phyloP scores from a whole-genome alignment of 345 rosid genomes.

The Ceriops zippeliana region DNA sequence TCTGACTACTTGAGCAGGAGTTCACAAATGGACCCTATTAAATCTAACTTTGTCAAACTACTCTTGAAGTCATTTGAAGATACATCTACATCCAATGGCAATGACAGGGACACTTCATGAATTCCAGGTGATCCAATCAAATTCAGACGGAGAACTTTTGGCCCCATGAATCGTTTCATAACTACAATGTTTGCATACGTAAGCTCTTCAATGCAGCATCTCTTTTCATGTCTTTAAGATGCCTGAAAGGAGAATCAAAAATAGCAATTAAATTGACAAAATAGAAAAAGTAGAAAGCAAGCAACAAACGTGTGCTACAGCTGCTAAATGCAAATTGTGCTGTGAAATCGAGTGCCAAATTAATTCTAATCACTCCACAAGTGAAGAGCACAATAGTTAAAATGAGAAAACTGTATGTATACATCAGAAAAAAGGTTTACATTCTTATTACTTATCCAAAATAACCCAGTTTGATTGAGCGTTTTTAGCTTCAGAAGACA shows the following conservation, averaged over 20 bases:
- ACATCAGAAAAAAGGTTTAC: slow-evolving; percentile 14
- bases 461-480: slow-evolving; percentile 84
- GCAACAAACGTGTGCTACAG: too few species aligned
- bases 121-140: slow-evolving; percentile 61
- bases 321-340: neutral
- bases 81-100: slow-evolving; percentile 44
- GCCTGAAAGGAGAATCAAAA: slow-evolving; percentile 40
- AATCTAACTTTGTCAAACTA: slow-evolving; percentile 31
- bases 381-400: neutral
- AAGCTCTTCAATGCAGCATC: slow-evolving; percentile 83
- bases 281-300: neutral
- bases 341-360: neutral
- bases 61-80: slow-evolving; percentile 29
- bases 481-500: slow-evolving; percentile 80
- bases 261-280: slow-evolving; percentile 11
- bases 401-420: slow-evolving; percentile 4
- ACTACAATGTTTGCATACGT: slow-evolving; percentile 92
- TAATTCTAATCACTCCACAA: neutral
- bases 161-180: slow-evolving; percentile 78
- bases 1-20: slow-evolving; percentile 94
- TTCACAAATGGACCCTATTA: slow-evolving; percentile 45
- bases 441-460: slow-evolving; percentile 68
- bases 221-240: slow-evolving; percentile 79
- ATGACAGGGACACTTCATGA: slow-evolving; percentile 31
- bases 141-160: slow-evolving; percentile 90